Base-by-base conservation (phyloP, 495 filamentous ascomycete genomes). In the Venustampulla echinocandica region DNA sequence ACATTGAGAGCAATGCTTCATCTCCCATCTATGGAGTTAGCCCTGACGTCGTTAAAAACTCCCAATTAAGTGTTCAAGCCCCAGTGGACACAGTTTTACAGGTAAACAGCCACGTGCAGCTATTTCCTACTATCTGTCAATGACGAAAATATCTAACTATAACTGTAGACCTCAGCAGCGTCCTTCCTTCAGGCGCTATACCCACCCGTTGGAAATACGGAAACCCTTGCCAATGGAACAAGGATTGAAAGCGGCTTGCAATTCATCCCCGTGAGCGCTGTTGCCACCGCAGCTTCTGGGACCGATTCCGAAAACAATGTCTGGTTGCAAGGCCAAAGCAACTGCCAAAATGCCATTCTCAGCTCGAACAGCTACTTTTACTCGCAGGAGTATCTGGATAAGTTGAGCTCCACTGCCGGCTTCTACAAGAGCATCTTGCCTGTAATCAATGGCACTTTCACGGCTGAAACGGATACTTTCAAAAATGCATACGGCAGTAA, bases 131-230 rank as follows among this genome's bases (percentile, higher is more conserved):
- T n/a, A n/a, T n/a, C n/a, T n/a, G n/a, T n/a, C n/a, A n/a, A n/a
- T n/a, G n/a, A n/a, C n/a, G n/a, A n/a, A n/a, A n/a, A n/a, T n/a
- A n/a, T n/a, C n/a, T n/a, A n/a, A n/a, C n/a, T n/a, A n/a, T n/a
- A n/a, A n/a, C n/a, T n/a, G n/a, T 75, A 81, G 60, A 79, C 72
- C 15, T 84, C 83, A 3, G 84, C 82, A 1, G 70, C 81, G 53
- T 83, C 79, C 4, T 93, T 90, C 57, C 70, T 90, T 57, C 84
- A 90, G 65, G 86, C 82, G 7, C 67, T 93, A 7, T 94, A 93
- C 57, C 86, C 87, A 13, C 84, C 87, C 2, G 68, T 76, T 17
- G 77, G 77, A 21, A 60, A 69, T 61, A 18, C 59, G 10, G 68
- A 71, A 38, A 67, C 63, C 36, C 65, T 88, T 4, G 75, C 81